Evolutionary conservation across 2,329 filamentous ascomycete species (phyloP).

Genomic region (Alternaria hordeiaustralica): DNA sequence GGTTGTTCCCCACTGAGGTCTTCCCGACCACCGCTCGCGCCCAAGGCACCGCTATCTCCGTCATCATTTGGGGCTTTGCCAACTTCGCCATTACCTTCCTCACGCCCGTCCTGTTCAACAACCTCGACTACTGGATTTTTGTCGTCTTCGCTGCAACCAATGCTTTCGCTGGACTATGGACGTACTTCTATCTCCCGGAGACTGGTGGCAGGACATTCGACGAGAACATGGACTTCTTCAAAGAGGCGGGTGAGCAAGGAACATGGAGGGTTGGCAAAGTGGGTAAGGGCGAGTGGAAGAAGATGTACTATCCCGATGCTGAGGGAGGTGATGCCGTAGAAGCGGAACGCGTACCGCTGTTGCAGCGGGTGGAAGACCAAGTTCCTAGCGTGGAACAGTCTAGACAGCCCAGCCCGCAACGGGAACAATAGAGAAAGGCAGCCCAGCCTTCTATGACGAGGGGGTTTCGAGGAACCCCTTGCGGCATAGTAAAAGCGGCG

Average conservation of each 20-base stretch:
- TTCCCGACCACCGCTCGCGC: conserved; percentile 62
- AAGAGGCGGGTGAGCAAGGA: conserved; percentile 57
- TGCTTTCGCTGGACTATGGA: conserved; percentile 61
- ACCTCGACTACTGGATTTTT: conserved; percentile 65
- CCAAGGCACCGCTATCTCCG: conserved; percentile 61
- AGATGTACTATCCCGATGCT: conserved; percentile 51
- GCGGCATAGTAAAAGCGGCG: background rate
- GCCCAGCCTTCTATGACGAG: background rate
- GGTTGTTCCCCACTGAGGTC: conserved; percentile 67
- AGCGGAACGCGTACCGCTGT: conserved; percentile 55
- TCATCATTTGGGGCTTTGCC: conserved; percentile 63
- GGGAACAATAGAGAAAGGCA: background rate
- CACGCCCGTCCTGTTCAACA: conserved; percentile 66
- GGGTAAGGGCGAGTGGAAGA: conserved; percentile 58
- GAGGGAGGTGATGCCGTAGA: conserved; percentile 46
- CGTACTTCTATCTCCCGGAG: conserved; percentile 61
- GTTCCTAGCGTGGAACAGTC: conserved; percentile 35
- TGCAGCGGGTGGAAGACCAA: conserved; percentile 55
- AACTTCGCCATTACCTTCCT: conserved; percentile 65
- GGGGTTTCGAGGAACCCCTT: background rate
- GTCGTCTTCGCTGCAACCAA: conserved; percentile 64
- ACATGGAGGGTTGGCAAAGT: conserved; percentile 63
- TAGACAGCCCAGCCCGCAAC: background rate
- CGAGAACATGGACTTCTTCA: conserved; percentile 66
- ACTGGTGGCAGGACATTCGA: conserved; percentile 65